Evolutionary conservation across 768 basidiomycete genomes (phyloP).

Genomic region (Tephrocybe sp.): DNA sequence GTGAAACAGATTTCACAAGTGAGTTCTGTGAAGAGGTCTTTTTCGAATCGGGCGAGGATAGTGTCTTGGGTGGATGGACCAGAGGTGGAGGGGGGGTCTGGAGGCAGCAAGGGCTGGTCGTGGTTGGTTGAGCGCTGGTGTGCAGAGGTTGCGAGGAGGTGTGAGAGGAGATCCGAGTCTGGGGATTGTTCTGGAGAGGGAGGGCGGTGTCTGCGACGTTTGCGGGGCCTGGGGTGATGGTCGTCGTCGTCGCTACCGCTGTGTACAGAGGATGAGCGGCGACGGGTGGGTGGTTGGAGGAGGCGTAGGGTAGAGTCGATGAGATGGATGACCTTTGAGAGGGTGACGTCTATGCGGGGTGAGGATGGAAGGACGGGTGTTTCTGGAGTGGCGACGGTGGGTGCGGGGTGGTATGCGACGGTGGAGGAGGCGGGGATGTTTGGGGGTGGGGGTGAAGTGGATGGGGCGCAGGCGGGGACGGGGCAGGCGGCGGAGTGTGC

Average conservation of each 20-base stretch:
- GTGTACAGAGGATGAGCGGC: slow-evolving; percentile 13
- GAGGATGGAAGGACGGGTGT: slow-evolving; percentile 12
- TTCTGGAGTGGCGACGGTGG: slow-evolving; percentile 12
- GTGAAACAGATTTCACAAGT: slow-evolving; percentile 91
- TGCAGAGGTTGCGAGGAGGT: slow-evolving; percentile 31
- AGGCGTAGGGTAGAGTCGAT: slow-evolving; percentile 19
- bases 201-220: slow-evolving; percentile 12
- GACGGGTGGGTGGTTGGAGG: slow-evolving; percentile 15
- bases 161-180: slow-evolving; percentile 33
- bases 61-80: slow-evolving; percentile 15
- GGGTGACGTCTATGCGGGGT: slow-evolving; percentile 46
- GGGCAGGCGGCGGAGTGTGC: slow-evolving; percentile 42
- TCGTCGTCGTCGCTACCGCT: slow-evolving; percentile 4
- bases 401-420: slow-evolving; percentile 33
- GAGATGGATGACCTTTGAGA: slow-evolving; percentile 54
- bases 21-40: slow-evolving; percentile 65
- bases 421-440: slow-evolving; percentile 40
- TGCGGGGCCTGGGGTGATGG: too few relatives aligned
- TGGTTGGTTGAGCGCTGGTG: slow-evolving; percentile 28
- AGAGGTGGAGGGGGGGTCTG: slow-evolving; percentile 16
- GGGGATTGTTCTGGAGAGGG: slow-evolving; percentile 26
- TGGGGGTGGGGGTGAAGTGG: slow-evolving; percentile 24
- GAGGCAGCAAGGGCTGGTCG: slow-evolving; percentile 30
- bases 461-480: slow-evolving; percentile 28
- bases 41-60: slow-evolving; percentile 44